These are phyloP conservation scores for Rhizopus stolonifer DNA, from an alignment of 371 early-diverging fungal species.

Conservation along the genomic window DNA sequence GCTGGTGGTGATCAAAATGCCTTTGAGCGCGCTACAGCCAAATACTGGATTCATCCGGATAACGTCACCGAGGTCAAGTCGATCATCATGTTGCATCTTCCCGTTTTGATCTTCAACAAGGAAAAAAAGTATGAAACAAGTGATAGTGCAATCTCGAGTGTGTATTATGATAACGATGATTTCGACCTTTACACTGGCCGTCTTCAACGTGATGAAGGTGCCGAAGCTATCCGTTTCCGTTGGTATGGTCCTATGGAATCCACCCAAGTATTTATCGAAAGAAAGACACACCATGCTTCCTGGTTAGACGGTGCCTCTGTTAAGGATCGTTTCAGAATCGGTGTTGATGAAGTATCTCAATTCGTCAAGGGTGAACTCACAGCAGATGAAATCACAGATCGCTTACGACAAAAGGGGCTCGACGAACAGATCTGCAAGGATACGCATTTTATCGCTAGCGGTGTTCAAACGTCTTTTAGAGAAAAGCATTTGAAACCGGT, in stretches of 20 bases:
- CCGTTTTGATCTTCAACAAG: conserved; percentile 83
- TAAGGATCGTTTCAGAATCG: conserved; percentile 58
- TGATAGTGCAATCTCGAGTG: conserved; percentile 34
- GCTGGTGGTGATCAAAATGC: conserved; percentile 38
- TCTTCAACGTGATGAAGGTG: conserved; percentile 87
- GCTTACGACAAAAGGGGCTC: conserved; percentile 67
- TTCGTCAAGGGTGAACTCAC: conserved; percentile 79
- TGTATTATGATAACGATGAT: conserved; percentile 33
- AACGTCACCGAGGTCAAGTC: conserved; percentile 95
- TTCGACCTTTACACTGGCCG: conserved; percentile 74
- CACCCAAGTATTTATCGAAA: conserved; percentile 88
- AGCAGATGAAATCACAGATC: conserved; percentile 82
- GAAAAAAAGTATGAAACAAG: conserved; percentile 30
- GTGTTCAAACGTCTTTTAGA: conserved; percentile 75
- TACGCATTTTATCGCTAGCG: conserved; percentile 43
- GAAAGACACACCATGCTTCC: conserved; percentile 97
- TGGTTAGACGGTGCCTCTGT: conserved; percentile 95
- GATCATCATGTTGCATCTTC: conserved; percentile 49
- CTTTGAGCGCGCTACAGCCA: conserved; percentile 37
- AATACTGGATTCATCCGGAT: conserved; percentile 97
- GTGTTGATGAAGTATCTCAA: conserved; percentile 43
- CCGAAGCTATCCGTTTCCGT: conserved; percentile 87
- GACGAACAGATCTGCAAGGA: conserved; percentile 52
- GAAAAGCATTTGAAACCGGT: conserved; percentile 80
- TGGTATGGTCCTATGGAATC: conserved; percentile 81